phyloP scores from a whole-genome alignment of 371 early-diverging fungal species.

The Mycotypha africana region DNA sequence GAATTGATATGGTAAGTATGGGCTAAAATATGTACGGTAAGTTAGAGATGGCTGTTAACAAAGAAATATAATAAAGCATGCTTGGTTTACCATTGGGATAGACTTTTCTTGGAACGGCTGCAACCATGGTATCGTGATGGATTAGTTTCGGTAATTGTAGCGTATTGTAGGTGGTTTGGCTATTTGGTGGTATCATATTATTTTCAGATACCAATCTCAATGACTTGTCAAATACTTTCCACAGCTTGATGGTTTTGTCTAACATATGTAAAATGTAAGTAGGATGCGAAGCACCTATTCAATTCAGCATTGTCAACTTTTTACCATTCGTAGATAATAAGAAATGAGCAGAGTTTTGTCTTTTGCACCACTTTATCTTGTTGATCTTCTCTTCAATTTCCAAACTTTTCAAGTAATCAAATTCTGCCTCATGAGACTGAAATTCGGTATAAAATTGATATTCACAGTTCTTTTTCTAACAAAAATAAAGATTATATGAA shows the following conservation, averaged over 20 bases:
- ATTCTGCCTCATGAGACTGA: constrained; percentile 98
- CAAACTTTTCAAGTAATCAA: constrained; percentile 98
- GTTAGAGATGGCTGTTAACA: too few species aligned
- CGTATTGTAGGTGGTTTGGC: background rate
- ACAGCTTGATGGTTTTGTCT: constrained; percentile 99
- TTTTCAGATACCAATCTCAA: constrained; percentile 88
- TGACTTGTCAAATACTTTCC: constrained; percentile 97
- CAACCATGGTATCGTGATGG: constrained; percentile 93
- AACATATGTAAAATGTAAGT: too few species aligned
- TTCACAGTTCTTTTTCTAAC: constrained; percentile 98
- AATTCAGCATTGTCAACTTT: too few species aligned
- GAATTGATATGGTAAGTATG: constrained; percentile 99
- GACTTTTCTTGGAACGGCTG: constrained; percentile 91
- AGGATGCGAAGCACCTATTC: too few species aligned
- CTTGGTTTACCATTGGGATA: constrained; percentile 71
- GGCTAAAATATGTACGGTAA: too few species aligned
- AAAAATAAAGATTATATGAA: too few species aligned
- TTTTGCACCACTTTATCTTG: constrained; percentile 96
- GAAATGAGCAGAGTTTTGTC: constrained; percentile 93
- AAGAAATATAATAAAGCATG: background rate
- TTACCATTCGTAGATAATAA: constrained; percentile 95
- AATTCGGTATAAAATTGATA: constrained; percentile 99
- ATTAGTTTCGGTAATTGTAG: constrained; percentile 72
- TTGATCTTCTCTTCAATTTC: constrained; percentile 99
- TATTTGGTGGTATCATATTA: constrained; percentile 71